Conservation (phyloP, 2,329 filamentous ascomycete genomes). For the Akanthomyces lecanii region DNA sequence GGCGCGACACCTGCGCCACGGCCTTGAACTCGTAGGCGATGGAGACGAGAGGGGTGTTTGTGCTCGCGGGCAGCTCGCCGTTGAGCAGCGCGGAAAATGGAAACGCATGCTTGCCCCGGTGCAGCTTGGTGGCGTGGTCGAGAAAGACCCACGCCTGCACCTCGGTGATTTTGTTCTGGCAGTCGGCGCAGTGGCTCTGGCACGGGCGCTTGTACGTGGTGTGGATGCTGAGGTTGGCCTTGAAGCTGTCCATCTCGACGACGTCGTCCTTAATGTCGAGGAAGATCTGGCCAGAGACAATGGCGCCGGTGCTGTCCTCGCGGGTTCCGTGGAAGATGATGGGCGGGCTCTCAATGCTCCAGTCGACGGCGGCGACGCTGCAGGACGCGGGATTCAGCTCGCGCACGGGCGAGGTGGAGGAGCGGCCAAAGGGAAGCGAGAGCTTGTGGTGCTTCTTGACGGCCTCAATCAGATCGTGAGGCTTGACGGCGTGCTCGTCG, state of each 20-base stretch:
- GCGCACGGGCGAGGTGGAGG: constrained; percentile 17
- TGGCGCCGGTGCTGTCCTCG: constrained; percentile 72
- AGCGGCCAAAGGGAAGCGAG: constrained; percentile 36
- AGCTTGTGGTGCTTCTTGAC: constrained; percentile 41
- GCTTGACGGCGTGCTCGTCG: constrained; percentile 35
- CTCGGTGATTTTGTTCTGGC: constrained; percentile 66
- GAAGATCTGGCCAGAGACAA: constrained; percentile 79
- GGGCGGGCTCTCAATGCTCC: constrained; percentile 78
- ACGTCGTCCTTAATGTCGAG: constrained; percentile 64
- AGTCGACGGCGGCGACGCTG: constrained; percentile 42
- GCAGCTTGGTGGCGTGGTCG: constrained; percentile 47
- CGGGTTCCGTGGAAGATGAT: constrained; percentile 76
- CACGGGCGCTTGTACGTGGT: constrained; percentile 79
- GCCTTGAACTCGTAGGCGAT: constrained; percentile 78
- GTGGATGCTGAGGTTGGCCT: constrained; percentile 66
- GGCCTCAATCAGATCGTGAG: constrained; percentile 36
- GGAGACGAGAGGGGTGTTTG: constrained; percentile 66
- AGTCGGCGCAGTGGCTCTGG: constrained; percentile 71
- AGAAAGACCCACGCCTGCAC: constrained; percentile 78
- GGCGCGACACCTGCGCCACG: constrained; percentile 54
- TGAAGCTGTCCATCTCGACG: constrained; percentile 67
- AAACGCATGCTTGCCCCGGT: constrained; percentile 64
- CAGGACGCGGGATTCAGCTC: constrained; percentile 24
- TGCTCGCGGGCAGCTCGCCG: constrained; percentile 80
- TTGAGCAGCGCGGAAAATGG: constrained; percentile 86